These are phyloP conservation scores for Cryptococcus sp. DNA, from an alignment of 1,284 basidiomycete species.

Conservation along the genomic window DNA sequence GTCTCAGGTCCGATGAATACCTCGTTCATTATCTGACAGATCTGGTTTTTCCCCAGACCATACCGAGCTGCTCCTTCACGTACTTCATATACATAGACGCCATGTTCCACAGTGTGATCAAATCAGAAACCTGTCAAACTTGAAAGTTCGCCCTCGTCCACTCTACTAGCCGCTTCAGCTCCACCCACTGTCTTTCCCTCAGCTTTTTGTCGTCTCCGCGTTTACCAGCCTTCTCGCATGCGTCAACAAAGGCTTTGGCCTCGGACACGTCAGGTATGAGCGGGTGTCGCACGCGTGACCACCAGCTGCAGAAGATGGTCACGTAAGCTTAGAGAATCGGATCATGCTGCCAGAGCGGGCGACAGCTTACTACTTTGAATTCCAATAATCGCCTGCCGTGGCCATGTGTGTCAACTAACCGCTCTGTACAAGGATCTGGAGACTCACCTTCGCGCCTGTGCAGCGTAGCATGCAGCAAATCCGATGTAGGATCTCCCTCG, in stretches of 20 bases:
- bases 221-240: slow-evolving; percentile 27
- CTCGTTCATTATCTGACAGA: too few relatives aligned
- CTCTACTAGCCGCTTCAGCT: slow-evolving; percentile 38
- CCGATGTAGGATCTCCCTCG: slow-evolving; percentile 42
- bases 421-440: neutral
- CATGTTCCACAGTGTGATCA: too few relatives aligned
- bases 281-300: slow-evolving; percentile 34
- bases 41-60: too few relatives aligned
- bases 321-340: neutral
- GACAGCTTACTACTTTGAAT: slow-evolving; percentile 46
- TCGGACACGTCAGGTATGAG: slow-evolving; percentile 21
- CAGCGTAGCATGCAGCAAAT: slow-evolving; percentile 46
- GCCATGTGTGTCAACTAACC: neutral
- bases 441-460: slow-evolving; percentile 45
- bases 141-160: slow-evolving; percentile 42
- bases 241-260: slow-evolving; percentile 44
- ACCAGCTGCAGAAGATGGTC: slow-evolving; percentile 34
- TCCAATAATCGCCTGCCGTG: slow-evolving; percentile 45
- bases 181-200: slow-evolving; percentile 41
- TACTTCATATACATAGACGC: too few relatives aligned
- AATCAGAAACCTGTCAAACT: too few relatives aligned
- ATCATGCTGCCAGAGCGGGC: neutral
- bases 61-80: too few relatives aligned
- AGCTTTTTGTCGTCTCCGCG: slow-evolving; percentile 19
- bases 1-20: too few relatives aligned